Percentiles rank a stretch among this genome's conserved stretches.
Conservation (phyloP, 257 asterid genomes). For the Solanum clarkiae region DNA sequence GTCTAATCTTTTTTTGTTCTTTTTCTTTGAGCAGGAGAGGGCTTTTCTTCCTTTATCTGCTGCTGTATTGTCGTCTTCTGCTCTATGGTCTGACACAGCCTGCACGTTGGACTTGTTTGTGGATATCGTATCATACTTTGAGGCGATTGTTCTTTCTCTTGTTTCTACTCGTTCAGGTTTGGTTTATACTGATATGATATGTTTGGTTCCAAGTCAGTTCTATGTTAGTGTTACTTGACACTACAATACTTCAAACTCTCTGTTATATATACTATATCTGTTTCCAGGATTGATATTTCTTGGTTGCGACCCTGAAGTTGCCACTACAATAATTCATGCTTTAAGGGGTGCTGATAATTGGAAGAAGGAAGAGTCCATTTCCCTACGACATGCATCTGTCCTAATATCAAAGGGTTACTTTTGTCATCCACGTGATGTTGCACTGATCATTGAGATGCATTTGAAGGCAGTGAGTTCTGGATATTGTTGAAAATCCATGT, state of each 20-base stretch:
- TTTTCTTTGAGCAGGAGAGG: conserved; percentile 61
- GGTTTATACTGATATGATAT: background rate
- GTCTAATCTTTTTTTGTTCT: background rate
- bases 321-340: conserved; percentile 51
- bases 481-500: background rate
- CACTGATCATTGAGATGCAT: conserved; percentile 68
- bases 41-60: conserved; percentile 96
- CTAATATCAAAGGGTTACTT: conserved; percentile 74
- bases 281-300: conserved; percentile 76
- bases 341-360: conserved; percentile 52
- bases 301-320: conserved; percentile 63
- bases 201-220: background rate
- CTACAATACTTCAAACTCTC: background rate
- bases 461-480: conserved; percentile 58
- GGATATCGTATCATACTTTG: conserved; percentile 60
- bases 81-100: conserved; percentile 56
- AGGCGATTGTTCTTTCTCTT: conserved; percentile 63
- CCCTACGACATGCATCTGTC: conserved; percentile 74
- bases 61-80: conserved; percentile 74
- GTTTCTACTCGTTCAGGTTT: conserved; percentile 82
- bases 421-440: conserved; percentile 63
- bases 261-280: conserved; percentile 4
- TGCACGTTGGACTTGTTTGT: conserved; percentile 37
- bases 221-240: background rate
- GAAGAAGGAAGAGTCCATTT: conserved; percentile 43